Evolutionary conservation across 441 rosid genomes (phyloP).

Genomic region (Eruca vesicaria): DNA sequence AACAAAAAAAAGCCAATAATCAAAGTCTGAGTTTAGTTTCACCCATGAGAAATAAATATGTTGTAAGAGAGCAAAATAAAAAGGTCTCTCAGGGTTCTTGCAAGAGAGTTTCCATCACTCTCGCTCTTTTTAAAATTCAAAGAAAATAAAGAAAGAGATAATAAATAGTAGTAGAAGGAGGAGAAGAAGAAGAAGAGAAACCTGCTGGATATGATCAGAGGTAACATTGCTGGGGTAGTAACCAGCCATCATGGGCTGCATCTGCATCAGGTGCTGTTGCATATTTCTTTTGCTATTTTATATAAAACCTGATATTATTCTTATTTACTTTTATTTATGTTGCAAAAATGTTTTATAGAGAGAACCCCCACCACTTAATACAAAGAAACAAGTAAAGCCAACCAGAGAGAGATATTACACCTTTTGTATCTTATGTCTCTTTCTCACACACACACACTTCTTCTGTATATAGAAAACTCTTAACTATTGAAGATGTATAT

Average conservation of each 20-base stretch:
- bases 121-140: neutral
- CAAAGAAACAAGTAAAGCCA: constrained; percentile 28
- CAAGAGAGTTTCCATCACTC: neutral
- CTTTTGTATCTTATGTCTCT: constrained; percentile 15
- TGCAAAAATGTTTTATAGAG: neutral
- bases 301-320: constrained; percentile 32
- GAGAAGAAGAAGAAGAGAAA: constrained; percentile 32
- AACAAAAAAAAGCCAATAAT: neutral
- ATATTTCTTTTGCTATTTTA: constrained; percentile 54
- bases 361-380: constrained; percentile 34
- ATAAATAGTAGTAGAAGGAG: constrained; percentile 9
- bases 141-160: neutral
- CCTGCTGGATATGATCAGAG: constrained; percentile 99
- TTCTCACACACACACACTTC: constrained; percentile 28
- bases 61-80: neutral
- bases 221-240: constrained; percentile 98
- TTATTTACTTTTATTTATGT: constrained; percentile 6
- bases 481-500: constrained; percentile 33
- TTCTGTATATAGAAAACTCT: constrained; percentile 39
- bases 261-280: constrained; percentile 99
- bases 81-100: neutral
- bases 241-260: constrained; percentile 99
- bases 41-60: no score
- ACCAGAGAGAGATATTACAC: constrained; percentile 16
- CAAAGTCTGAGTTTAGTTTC: neutral